These are phyloP conservation scores for Saxophila tyrrhenica DNA, from an alignment of 495 filamentous ascomycete species.

Conservation along the genomic window DNA sequence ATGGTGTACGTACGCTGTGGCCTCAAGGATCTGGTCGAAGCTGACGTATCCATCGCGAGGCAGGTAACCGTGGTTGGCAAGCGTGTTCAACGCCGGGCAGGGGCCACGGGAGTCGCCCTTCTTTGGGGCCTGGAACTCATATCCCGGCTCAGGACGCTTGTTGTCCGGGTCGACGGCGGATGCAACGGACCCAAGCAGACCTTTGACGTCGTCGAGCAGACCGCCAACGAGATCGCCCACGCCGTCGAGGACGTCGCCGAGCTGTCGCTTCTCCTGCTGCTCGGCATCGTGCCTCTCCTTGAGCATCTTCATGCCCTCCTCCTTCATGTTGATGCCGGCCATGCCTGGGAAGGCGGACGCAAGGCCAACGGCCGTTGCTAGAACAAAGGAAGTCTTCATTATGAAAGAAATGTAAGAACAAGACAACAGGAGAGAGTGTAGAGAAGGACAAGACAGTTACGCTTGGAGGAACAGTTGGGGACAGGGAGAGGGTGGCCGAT, in stretches of 20 bases:
- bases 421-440: not conserved
- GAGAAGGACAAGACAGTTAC: not conserved
- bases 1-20: constrained; percentile 17
- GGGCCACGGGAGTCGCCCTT: constrained; percentile 20
- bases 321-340: not conserved
- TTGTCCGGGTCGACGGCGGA: not conserved
- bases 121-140: not conserved
- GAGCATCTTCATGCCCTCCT: constrained; percentile 1
- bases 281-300: constrained; percentile 2
- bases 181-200: not conserved
- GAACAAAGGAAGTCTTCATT: not conserved
- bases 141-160: constrained; percentile 1
- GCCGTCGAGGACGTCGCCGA: too few species aligned
- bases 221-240: not conserved
- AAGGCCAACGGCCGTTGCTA: not conserved
- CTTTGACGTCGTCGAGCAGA: not conserved
- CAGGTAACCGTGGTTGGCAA: constrained; percentile 39
- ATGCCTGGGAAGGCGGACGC: constrained; percentile 5
- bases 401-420: not conserved
- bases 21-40: constrained; percentile 26
- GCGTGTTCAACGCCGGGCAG: constrained; percentile 45
- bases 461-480: too few species aligned
- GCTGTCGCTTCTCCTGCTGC: constrained; percentile 2
- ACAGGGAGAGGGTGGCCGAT: too few species aligned
- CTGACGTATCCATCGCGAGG: constrained; percentile 24